These are phyloP conservation scores for Thraustochytrium sp. DNA, from an alignment of 352 stramenopile species.

Conservation along the genomic window DNA sequence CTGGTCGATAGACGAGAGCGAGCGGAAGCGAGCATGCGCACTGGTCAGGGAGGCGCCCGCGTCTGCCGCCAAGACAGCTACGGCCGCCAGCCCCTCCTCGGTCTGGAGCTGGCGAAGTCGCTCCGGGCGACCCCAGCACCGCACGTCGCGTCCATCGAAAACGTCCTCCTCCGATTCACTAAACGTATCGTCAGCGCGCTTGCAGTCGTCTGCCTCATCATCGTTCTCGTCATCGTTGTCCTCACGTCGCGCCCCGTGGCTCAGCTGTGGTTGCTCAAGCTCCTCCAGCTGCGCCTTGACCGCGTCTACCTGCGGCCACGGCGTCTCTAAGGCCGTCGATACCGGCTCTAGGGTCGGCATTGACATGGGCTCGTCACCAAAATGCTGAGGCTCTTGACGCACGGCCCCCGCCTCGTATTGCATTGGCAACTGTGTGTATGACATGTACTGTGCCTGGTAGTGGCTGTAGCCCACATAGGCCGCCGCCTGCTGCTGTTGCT, in stretches of 20 bases:
- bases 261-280: not conserved
- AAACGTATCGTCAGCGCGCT: not conserved
- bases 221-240: not conserved
- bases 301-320: no score
- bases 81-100: not conserved
- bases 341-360: no score
- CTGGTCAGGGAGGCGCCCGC: not conserved
- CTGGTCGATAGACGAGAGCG: conserved; percentile 11
- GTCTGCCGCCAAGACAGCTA: no score
- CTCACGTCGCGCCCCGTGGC: not conserved
- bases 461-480: no score
- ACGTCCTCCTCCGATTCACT: not conserved
- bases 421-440: not conserved
- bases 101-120: not conserved
- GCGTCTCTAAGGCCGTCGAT: no score
- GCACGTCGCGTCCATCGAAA: not conserved
- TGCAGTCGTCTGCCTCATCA: not conserved
- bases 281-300: not conserved
- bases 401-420: not conserved
- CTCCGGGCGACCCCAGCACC: not conserved
- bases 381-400: no score
- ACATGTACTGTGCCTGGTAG: no score
- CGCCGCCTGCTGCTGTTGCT: not conserved
- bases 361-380: no score
- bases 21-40: not conserved